These are phyloP conservation scores for Tothia fuscella DNA, from an alignment of 2,329 filamentous ascomycete genomes.

Conservation along the genomic window DNA sequence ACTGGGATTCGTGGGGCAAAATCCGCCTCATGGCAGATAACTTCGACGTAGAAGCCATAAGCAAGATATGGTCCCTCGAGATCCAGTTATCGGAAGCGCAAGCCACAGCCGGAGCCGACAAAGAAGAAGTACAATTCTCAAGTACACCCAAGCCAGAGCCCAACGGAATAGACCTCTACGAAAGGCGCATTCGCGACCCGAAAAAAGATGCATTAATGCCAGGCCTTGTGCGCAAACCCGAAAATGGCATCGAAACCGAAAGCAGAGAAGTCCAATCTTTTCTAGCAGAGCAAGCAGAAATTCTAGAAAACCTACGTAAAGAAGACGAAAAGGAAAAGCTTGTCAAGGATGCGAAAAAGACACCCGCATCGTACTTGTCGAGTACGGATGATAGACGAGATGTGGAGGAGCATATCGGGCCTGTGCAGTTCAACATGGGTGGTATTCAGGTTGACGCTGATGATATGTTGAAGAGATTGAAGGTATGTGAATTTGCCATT, in stretches of 20 bases:
- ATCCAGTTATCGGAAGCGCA: conserved; percentile 40
- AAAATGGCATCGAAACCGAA: conserved; percentile 45
- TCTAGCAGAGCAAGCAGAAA: conserved; percentile 59
- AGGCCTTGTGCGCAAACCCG: conserved; percentile 32
- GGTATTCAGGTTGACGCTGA: conserved; percentile 94
- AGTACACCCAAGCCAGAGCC: conserved; percentile 13
- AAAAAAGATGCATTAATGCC: conserved; percentile 48
- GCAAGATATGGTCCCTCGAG: conserved; percentile 74
- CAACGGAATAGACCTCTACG: conserved; percentile 59
- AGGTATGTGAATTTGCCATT: no score
- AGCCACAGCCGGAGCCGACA: not conserved
- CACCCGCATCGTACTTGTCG: conserved; percentile 13
- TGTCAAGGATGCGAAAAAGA: conserved; percentile 16
- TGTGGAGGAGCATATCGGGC: conserved; percentile 59
- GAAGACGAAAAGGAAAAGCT: conserved; percentile 49
- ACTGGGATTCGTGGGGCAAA: conserved; percentile 98
- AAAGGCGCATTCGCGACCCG: conserved; percentile 67
- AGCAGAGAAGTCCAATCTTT: conserved; percentile 70
- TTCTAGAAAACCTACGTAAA: conserved; percentile 53
- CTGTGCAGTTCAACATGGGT: conserved; percentile 96
- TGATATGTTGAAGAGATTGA: conserved; percentile 77
- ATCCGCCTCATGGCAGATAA: conserved; percentile 83
- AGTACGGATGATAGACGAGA: conserved; percentile 24
- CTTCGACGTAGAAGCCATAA: conserved; percentile 82
- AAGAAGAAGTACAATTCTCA: no score